Evolutionary conservation across 371 early-diverging fungal species (phyloP).

Genomic region (Rhizopus delemar): DNA sequence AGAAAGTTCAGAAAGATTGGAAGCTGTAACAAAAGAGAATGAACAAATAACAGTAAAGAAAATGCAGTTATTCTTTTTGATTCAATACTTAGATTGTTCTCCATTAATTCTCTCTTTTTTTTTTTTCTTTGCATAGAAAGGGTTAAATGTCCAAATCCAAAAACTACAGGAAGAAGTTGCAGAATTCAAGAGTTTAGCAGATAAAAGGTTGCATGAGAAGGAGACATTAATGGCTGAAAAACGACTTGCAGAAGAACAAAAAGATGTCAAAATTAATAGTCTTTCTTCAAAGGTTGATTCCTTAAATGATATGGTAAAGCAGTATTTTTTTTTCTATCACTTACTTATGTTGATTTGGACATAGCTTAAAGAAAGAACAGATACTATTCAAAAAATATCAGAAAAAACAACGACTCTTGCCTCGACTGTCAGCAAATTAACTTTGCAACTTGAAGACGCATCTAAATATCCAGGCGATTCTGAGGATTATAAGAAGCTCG

Average conservation of each 20-base stretch:
- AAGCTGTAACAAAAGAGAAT: neutral
- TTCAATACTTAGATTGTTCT: too few species aligned
- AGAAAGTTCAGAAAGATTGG: conserved; percentile 4
- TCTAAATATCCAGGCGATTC: neutral
- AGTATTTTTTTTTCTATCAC: neutral
- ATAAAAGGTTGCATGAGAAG: neutral
- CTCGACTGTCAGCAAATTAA: neutral
- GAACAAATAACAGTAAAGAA: too few species aligned
- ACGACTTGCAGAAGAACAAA: neutral
- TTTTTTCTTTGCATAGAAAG: neutral
- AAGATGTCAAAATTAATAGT: neutral
- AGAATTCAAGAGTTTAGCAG: neutral
- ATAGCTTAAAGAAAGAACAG: neutral
- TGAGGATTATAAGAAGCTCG: neutral
- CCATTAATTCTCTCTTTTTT: too few species aligned
- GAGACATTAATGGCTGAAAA: neutral
- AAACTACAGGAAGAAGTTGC: neutral
- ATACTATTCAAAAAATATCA: neutral
- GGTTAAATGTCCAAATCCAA: neutral
- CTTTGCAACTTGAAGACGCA: neutral
- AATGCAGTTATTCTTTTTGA: too few species aligned
- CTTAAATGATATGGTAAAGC: neutral
- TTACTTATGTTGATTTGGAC: neutral
- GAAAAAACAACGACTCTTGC: neutral
- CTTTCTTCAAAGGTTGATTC: neutral